Percentiles rank a stretch among this genome's conserved stretches.
Conservation (phyloP, 2,329 filamentous ascomycete genomes). For the Cyphellophora attinorum region DNA sequence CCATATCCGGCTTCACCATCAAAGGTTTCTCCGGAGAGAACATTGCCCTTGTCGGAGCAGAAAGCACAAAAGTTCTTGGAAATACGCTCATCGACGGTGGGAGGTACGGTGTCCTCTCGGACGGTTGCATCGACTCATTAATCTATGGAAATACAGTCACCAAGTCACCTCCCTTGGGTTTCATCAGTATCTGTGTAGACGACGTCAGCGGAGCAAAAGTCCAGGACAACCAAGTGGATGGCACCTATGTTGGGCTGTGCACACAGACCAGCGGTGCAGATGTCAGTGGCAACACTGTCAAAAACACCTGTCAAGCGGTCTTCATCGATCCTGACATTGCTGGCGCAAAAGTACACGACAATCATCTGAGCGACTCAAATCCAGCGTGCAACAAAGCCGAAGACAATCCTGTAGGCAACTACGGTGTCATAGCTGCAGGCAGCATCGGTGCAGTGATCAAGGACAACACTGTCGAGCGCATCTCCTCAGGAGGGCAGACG, state of each 20-base stretch:
- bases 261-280: constrained; percentile 8
- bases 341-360: constrained; percentile 8
- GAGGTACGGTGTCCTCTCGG: constrained; percentile 9
- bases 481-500: constrained; percentile 1
- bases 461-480: constrained; percentile 7
- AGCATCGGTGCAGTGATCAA: too few relatives aligned
- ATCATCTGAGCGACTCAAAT: constrained; percentile 6
- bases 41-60: constrained; percentile 10
- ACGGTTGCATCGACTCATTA: constrained; percentile 6
- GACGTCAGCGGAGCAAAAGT: constrained; percentile 5
- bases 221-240: constrained; percentile 7
- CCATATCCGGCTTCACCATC: constrained; percentile 10
- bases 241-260: constrained; percentile 10
- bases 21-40: constrained; percentile 8
- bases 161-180: constrained; percentile 1
- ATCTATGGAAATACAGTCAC: constrained; percentile 10
- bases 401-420: too few relatives aligned
- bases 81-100: constrained; percentile 9
- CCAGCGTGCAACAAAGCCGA: too few relatives aligned
- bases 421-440: too few relatives aligned
- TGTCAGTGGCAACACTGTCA: constrained; percentile 6
- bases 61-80: constrained; percentile 4
- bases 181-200: constrained; percentile 13
- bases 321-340: constrained; percentile 9
- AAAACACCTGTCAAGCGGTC: constrained; percentile 7